These are phyloP conservation scores for Blastocystis hominis DNA, from an alignment of 352 stramenopile species.

Conservation along the genomic window DNA sequence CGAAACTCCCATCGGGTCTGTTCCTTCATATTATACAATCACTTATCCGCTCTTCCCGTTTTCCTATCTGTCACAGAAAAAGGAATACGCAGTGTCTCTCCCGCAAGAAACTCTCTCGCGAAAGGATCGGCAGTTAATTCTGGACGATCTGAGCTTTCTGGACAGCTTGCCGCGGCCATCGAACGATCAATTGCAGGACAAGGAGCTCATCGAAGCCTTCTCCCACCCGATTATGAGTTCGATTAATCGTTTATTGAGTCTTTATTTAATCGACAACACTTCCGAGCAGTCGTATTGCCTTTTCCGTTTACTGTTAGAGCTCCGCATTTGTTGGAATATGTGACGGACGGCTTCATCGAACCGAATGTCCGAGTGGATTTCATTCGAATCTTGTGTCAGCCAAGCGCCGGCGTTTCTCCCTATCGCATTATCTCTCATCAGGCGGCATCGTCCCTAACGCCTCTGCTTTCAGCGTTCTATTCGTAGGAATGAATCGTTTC, in stretches of 20 bases:
- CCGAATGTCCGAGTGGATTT: not conserved
- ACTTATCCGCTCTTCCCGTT: not conserved
- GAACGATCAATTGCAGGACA: not conserved
- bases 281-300: not conserved
- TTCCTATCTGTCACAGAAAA: not conserved
- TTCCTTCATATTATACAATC: not conserved
- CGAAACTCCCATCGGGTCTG: not conserved
- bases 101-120: not conserved
- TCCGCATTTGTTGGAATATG: not conserved
- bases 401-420: not conserved
- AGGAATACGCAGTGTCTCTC: not conserved
- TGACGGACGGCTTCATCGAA: not conserved
- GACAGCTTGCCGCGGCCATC: not conserved
- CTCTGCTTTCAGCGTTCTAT: not conserved
- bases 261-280: not conserved
- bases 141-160: not conserved
- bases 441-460: not conserved
- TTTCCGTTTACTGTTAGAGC: not conserved
- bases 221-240: not conserved
- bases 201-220: constrained; percentile 1
- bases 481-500: not conserved
- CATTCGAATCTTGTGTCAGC: not conserved
- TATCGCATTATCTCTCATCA: not conserved
- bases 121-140: not conserved
- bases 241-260: not conserved